Percentiles rank a stretch among this genome's conserved stretches.
Evolutionary conservation across 2,329 filamentous ascomycete species (phyloP).

Genomic region (Pleomassaria siparia): DNA sequence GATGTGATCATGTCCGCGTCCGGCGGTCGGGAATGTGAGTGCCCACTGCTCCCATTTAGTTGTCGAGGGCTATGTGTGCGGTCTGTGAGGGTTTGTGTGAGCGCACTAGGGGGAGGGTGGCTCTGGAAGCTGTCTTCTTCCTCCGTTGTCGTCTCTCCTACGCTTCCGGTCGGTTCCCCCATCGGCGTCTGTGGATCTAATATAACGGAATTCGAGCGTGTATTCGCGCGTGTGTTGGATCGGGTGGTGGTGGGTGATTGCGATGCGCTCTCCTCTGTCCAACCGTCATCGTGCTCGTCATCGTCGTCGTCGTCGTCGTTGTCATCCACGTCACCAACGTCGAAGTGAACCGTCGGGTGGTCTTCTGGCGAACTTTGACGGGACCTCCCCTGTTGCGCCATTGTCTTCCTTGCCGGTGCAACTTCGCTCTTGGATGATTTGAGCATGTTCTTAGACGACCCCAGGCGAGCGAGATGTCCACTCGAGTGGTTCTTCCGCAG

Average conservation of each 20-base stretch:
- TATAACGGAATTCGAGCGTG: conserved; percentile 44
- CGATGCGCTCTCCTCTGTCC: conserved; percentile 47
- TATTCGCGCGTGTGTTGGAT: conserved; percentile 45
- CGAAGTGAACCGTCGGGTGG: conserved; percentile 46
- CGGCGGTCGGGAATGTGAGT: conserved; percentile 39
- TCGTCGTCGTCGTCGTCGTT: conserved; percentile 27
- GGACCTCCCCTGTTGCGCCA: conserved; percentile 31
- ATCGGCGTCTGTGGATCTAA: conserved; percentile 34
- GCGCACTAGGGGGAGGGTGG: conserved; percentile 7
- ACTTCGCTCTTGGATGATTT: conserved; percentile 39
- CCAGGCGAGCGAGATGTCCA: conserved; percentile 47
- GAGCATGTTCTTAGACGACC: conserved; percentile 42
- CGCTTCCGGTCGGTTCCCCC: conserved; percentile 20
- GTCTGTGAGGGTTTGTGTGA: conserved; percentile 26
- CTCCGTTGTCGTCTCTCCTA: conserved; percentile 7
- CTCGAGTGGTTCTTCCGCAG: conserved; percentile 49
- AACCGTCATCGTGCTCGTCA: conserved; percentile 35
- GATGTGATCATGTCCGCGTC: conserved; percentile 70
- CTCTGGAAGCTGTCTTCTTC: conserved; percentile 17
- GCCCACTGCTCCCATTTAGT: conserved; percentile 34
- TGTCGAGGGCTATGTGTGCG: conserved; percentile 26
- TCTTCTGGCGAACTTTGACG: conserved; percentile 38
- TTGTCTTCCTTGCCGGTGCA: conserved; percentile 30
- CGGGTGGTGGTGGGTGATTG: conserved; percentile 45
- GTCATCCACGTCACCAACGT: conserved; percentile 34